Base-by-base conservation (phyloP, 176 grass and related monocot genomes). In the Zoysia japonica region DNA sequence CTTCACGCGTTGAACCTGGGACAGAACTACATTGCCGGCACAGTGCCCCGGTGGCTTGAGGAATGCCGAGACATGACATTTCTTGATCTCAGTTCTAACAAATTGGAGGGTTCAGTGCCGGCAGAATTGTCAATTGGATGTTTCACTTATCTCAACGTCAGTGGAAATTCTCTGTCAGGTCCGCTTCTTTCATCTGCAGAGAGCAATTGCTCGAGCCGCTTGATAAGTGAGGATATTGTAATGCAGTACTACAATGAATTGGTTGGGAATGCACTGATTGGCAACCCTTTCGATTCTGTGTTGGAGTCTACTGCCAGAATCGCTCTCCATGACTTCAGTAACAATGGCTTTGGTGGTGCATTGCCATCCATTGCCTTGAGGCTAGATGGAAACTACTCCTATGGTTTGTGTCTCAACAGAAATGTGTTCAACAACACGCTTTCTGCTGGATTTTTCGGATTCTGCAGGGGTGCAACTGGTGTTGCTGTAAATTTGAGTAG, bases 31-130 rank as follows among this genome's bases (percentile, higher is more conserved):
- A 70, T 93, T 74, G 41, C 52, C 7, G 77, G 84, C 56, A 20
- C n/a, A 3, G 19, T 93, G 65, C 87, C 90, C 3, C 35, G 40
- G 36, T 93, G 90, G 90, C 68, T 93, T 5, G 72, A 28, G 61
- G 82, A 57, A 11, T 93, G 90, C 17, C 41, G 39, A 40, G 78
- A 81, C 14, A 75, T 93, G 36, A 42, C 67, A 16, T 93, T 89
- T 80, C 77, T 93, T 62, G 90, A 93, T 93, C 85, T 93, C 80
- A 93, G 90, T 71, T 93, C 77, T 2, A 93, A 93, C 61, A 78
- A 46, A 5, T 67, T 93, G 14, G 54, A 89, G 43, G 90, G 90
- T 47, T 69, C 45, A 63, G 49, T 89, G 68, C 87, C 87, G 11
- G 16, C 61, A 50, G 65, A 73, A 42, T 41, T 93, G 59, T 7